Evolutionary conservation across 345 rosid genomes (phyloP).

Genomic region (Hibiscus syriacus): DNA sequence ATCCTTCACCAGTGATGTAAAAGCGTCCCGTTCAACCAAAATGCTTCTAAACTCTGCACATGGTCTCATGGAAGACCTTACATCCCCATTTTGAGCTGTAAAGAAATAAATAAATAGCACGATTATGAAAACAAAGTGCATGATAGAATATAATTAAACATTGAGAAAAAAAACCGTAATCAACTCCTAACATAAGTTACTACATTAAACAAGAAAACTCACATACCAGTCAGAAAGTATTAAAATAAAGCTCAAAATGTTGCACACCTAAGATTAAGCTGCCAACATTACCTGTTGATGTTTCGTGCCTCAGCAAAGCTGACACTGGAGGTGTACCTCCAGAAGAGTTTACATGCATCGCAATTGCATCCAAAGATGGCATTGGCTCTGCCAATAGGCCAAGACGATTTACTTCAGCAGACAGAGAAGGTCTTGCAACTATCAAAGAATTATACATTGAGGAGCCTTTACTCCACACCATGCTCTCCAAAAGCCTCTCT

Average conservation of each 20-base stretch:
- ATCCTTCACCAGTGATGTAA: conserved; percentile 77
- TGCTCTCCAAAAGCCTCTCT: conserved; percentile 92
- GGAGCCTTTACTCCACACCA: conserved; percentile 98
- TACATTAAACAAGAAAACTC: background rate
- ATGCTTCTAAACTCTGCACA: conserved; percentile 72
- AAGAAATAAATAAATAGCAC: background rate
- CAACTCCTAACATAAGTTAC: background rate
- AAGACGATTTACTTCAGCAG: conserved; percentile 56
- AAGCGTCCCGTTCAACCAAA: conserved; percentile 75
- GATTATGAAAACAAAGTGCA: background rate
- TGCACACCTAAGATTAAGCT: background rate
- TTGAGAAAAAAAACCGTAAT: background rate
- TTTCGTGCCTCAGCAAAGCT: conserved; percentile 45
- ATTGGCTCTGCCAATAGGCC: conserved; percentile 76
- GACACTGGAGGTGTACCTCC: conserved; percentile 34
- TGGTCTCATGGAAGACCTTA: conserved; percentile 60
- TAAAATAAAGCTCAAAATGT: background rate
- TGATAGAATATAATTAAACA: background rate
- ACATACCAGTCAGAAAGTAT: background rate
- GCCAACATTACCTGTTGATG: conserved; percentile 38
- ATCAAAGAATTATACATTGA: conserved; percentile 92
- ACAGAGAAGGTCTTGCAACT: conserved; percentile 68
- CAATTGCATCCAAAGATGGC: conserved; percentile 86
- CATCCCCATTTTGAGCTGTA: conserved; percentile 85
- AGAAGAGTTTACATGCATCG: conserved; percentile 50